Evolutionary conservation across 768 basidiomycete genomes (phyloP).

Genomic region (Zangia roseola): DNA sequence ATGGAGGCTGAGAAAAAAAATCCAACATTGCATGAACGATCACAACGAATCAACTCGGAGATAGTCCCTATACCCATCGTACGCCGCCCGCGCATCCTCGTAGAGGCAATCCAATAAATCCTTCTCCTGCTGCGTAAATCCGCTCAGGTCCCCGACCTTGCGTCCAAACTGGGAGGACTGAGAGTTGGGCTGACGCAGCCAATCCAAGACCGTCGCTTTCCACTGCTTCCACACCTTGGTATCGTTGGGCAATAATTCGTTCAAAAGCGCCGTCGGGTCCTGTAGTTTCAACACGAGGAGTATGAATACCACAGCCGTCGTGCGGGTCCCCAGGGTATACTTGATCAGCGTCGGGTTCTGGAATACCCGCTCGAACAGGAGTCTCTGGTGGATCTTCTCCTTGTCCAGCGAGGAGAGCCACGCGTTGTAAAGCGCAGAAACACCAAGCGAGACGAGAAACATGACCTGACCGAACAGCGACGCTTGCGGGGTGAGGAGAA

Average conservation of each 20-base stretch:
- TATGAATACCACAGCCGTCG: conserved; percentile 15
- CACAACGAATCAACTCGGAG: background rate
- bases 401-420: conserved; percentile 33
- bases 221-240: conserved; percentile 21
- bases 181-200: background rate
- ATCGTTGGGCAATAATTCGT: conserved; percentile 22
- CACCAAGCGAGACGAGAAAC: conserved; percentile 27
- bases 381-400: conserved; percentile 12
- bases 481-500: conserved; percentile 30
- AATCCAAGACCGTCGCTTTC: conserved; percentile 14
- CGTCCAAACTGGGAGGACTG: background rate
- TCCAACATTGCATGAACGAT: background rate
- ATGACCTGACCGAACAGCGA: conserved; percentile 30
- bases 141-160: background rate
- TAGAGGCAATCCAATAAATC: conserved; percentile 12
- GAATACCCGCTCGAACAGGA: conserved; percentile 12
- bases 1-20: too few relatives aligned
- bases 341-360: conserved; percentile 13
- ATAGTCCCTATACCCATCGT: conserved; percentile 14
- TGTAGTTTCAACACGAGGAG: conserved; percentile 9
- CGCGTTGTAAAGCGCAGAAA: conserved; percentile 27
- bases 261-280: conserved; percentile 8
- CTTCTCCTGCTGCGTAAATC: conserved; percentile 10
- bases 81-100: conserved; percentile 12
- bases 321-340: conserved; percentile 17